A percentile compares a stretch with the other conserved stretches of the same genome.
Conservation (phyloP, 805 yeast genomes). For the Candida sithepensis region DNA sequence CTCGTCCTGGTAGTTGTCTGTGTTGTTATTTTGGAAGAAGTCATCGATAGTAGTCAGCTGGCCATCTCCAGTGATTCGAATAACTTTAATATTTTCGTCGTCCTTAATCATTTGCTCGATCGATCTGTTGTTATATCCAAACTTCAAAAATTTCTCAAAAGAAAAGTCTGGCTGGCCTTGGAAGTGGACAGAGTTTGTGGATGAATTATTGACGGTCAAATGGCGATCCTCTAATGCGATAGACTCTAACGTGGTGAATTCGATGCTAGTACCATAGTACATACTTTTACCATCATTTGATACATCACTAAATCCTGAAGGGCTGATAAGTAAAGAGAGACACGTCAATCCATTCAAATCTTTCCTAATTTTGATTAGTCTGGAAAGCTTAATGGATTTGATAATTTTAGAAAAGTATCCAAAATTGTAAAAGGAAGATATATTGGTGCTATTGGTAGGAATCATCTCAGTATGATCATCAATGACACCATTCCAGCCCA, state of each 20-base stretch:
- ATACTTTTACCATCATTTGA: constrained; percentile 13
- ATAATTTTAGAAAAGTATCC: constrained; percentile 43
- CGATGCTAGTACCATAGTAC: constrained; percentile 29
- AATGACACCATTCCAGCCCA: constrained; percentile 1
- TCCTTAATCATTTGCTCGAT: constrained; percentile 31
- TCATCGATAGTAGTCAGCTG: constrained; percentile 30
- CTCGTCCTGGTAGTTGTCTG: neutral
- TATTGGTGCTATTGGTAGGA: constrained; percentile 21
- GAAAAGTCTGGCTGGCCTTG: too few species aligned
- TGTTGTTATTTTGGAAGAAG: constrained; percentile 11
- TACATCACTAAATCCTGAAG: constrained; percentile 7
- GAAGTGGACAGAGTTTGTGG: too few species aligned
- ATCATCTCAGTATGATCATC: constrained; percentile 12
- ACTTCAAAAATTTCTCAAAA: constrained; percentile 3
- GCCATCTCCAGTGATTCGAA: constrained; percentile 25
- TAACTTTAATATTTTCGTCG: constrained; percentile 30
- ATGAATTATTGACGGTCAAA: neutral
- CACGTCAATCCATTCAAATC: constrained; percentile 45
- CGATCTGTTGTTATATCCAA: constrained; percentile 25
- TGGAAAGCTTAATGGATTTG: constrained; percentile 47
- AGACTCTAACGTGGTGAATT: constrained; percentile 29
- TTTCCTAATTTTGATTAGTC: constrained; percentile 50
- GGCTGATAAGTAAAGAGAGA: constrained; percentile 24
- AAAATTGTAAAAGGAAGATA: constrained; percentile 50
- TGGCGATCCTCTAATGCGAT: constrained; percentile 21